Percentiles rank a stretch among this genome's conserved stretches.
Conservation (phyloP, 208 protist species). For the Wallacemonas collosoma region DNA sequence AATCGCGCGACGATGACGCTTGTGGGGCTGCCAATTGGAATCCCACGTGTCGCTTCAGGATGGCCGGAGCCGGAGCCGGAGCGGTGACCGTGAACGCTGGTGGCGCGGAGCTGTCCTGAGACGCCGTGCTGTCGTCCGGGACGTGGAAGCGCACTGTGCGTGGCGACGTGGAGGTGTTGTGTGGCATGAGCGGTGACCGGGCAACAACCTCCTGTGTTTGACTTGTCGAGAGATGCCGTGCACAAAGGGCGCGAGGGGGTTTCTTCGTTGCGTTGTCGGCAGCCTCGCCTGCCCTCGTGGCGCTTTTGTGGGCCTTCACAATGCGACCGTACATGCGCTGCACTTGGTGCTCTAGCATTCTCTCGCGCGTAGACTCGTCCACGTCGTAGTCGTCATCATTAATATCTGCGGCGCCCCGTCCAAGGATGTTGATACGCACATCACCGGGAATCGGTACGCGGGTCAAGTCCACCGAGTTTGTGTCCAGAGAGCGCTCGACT, state of each 20-base stretch:
- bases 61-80: too few species aligned
- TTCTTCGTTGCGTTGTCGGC: background rate
- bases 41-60: background rate
- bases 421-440: conserved; percentile 15
- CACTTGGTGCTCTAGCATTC: background rate
- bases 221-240: background rate
- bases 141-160: background rate
- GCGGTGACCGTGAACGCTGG: background rate
- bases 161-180: background rate
- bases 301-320: conserved; percentile 5
- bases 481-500: background rate
- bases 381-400: conserved; percentile 4
- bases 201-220: background rate
- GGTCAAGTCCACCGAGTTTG: background rate
- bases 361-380: background rate
- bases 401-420: background rate
- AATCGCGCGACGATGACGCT: background rate
- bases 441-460: conserved; percentile 6
- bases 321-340: conserved; percentile 15
- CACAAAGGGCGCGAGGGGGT: background rate
- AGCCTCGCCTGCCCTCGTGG: background rate
- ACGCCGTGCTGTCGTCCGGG: background rate
- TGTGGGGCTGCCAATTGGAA: background rate
- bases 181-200: background rate
- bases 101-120: background rate